Evolutionary conservation across 208 protist species (phyloP).

Genomic region (Histomonas meleagridis): DNA sequence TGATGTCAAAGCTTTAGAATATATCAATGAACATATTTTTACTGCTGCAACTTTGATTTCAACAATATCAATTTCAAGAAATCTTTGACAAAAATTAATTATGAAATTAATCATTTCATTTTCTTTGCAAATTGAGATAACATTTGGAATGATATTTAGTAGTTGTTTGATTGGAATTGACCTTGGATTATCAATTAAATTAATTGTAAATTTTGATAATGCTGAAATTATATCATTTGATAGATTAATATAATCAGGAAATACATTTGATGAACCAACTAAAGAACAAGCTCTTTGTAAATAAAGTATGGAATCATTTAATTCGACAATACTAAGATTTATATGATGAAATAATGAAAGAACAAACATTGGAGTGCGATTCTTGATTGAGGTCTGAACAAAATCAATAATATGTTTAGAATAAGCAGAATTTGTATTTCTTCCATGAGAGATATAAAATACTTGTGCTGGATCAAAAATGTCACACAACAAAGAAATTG

Average conservation of each 20-base stretch:
- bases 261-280: neutral
- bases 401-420: neutral
- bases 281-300: neutral
- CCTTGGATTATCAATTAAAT: too few relatives aligned
- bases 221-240: neutral
- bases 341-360: neutral
- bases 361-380: neutral
- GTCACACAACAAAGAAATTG: neutral
- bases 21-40: neutral
- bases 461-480: neutral
- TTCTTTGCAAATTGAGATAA: too few relatives aligned
- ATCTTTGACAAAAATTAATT: too few relatives aligned
- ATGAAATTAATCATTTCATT: too few relatives aligned
- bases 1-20: neutral
- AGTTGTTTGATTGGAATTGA: too few relatives aligned
- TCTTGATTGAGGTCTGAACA: neutral
- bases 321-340: neutral
- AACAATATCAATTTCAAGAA: too few relatives aligned
- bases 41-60: too few relatives aligned
- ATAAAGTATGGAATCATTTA: neutral
- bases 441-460: neutral
- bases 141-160: too few relatives aligned
- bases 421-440: neutral
- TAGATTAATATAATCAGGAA: neutral
- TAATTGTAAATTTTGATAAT: neutral